Percentiles rank a stretch among this genome's conserved stretches.
phyloP scores from a whole-genome alignment of 768 basidiomycete genomes.

The Tricholoma furcatifolium region DNA sequence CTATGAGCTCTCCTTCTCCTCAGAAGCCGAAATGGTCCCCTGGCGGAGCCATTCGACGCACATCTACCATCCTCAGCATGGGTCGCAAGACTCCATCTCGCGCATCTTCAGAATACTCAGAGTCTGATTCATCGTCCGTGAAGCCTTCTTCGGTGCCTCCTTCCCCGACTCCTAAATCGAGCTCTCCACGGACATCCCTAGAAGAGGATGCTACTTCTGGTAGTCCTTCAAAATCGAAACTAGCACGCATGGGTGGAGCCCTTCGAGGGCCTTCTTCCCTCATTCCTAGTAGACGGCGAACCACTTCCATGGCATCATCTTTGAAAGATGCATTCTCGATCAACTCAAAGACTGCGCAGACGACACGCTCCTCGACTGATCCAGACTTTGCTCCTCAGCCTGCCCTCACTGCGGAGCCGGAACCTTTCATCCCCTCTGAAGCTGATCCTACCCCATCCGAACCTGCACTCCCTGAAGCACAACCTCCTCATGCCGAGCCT shows the following conservation, averaged over 20 bases:
- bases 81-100: constrained; percentile 11
- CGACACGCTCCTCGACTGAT: background rate
- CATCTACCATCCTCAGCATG: constrained; percentile 9
- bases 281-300: constrained; percentile 11
- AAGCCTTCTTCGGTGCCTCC: background rate
- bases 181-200: constrained; percentile 1
- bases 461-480: background rate
- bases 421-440: background rate
- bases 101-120: constrained; percentile 1
- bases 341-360: constrained; percentile 4
- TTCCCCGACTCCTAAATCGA: constrained; percentile 2
- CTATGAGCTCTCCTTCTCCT: constrained; percentile 8
- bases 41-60: constrained; percentile 9
- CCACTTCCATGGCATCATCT: constrained; percentile 6
- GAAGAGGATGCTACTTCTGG: constrained; percentile 1
- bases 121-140: constrained; percentile 2
- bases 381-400: background rate
- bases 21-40: constrained; percentile 11
- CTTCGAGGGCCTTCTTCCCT: constrained; percentile 9
- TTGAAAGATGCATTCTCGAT: background rate
- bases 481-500: background rate
- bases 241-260: constrained; percentile 7
- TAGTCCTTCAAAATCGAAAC: constrained; percentile 10
- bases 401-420: constrained; percentile 7
- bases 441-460: background rate